Conservation (phyloP, 1,284 basidiomycete species). For the Apiotrichum gamsii region DNA sequence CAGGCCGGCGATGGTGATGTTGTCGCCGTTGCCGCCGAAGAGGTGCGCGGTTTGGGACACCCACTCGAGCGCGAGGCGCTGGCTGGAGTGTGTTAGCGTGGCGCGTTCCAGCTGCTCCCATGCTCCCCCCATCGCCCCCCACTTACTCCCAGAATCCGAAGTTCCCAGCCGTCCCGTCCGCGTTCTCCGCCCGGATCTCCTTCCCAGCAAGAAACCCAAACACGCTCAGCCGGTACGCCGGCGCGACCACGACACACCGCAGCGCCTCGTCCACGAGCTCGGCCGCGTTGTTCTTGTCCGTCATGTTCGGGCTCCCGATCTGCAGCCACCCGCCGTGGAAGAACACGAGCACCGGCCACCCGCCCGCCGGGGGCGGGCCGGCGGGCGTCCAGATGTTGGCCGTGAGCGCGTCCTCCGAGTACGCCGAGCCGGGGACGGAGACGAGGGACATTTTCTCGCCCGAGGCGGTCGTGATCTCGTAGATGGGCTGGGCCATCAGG, state of each 20-base stretch:
- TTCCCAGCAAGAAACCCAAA: conserved; percentile 21
- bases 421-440: conserved; percentile 1
- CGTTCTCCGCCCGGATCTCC: conserved; percentile 19
- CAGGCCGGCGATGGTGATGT: conserved; percentile 37
- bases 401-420: conserved; percentile 20
- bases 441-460: conserved; percentile 6
- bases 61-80: conserved; percentile 31
- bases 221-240: conserved; percentile 21
- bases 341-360: conserved; percentile 23
- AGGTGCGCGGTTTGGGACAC: conserved; percentile 24
- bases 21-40: conserved; percentile 32
- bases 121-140: too few species aligned
- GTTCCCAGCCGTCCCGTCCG: conserved; percentile 22
- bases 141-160: conserved; percentile 27
- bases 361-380: conserved; percentile 13
- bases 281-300: conserved; percentile 17
- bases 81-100: too few species aligned
- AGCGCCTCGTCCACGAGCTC: conserved; percentile 11
- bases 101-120: too few species aligned
- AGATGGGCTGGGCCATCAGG: conserved; percentile 20
- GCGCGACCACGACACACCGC: conserved; percentile 16
- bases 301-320: conserved; percentile 25
- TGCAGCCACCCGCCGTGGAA: conserved; percentile 27
- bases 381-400: conserved; percentile 24
- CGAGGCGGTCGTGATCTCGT: conserved; percentile 16